Percentiles rank a stretch among this genome's conserved stretches.
Evolutionary conservation across 495 filamentous ascomycete genomes (phyloP).

Genomic region (Aspergillus homomorphus): DNA sequence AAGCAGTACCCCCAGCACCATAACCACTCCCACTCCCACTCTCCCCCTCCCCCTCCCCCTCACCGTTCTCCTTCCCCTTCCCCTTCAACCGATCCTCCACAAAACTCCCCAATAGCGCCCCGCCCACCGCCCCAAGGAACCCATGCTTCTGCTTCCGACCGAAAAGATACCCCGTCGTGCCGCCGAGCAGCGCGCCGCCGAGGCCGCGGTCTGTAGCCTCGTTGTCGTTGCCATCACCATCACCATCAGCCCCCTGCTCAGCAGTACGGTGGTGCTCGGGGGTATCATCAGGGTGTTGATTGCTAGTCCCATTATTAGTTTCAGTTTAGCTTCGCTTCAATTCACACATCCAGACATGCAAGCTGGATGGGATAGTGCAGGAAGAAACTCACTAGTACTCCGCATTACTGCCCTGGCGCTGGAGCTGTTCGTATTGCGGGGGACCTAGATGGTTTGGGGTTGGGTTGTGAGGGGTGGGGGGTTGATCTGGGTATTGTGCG

Average conservation of each 20-base stretch:
- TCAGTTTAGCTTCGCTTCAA: background rate
- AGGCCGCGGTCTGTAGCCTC: constrained; percentile 36
- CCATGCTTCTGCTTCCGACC: constrained; percentile 49
- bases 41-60: background rate
- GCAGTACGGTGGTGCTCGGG: background rate
- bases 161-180: constrained; percentile 44
- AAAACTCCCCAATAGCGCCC: constrained; percentile 48
- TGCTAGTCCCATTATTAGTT: background rate
- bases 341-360: no score
- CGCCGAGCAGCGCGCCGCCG: constrained; percentile 41
- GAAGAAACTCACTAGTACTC: constrained; percentile 22
- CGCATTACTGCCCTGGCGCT: constrained; percentile 18
- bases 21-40: background rate
- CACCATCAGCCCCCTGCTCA: constrained; percentile 14
- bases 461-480: no score
- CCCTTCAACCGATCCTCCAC: constrained; percentile 41
- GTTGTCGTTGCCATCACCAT: constrained; percentile 3
- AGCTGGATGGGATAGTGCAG: background rate
- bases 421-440: constrained; percentile 9
- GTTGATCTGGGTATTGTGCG: no score
- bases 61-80: background rate
- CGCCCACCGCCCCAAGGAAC: constrained; percentile 47
- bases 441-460: no score
- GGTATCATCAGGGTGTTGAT: background rate
- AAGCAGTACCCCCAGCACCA: background rate